These are phyloP conservation scores for Niveomyces coronatus DNA, from an alignment of 2,329 filamentous ascomycete genomes.

Conservation along the genomic window DNA sequence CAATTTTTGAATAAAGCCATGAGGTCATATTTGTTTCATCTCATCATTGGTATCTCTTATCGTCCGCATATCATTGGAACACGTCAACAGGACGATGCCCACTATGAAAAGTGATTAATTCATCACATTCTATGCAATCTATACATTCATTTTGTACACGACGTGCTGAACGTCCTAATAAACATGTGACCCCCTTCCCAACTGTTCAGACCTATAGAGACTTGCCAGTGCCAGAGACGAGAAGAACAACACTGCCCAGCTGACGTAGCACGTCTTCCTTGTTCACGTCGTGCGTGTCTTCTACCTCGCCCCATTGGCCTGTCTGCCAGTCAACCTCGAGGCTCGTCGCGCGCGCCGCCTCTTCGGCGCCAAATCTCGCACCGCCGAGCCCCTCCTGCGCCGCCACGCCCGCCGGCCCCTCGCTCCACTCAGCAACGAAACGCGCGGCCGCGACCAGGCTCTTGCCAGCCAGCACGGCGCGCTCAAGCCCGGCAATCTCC, in stretches of 20 bases:
- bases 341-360: conserved; percentile 67
- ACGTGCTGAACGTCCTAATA: no score
- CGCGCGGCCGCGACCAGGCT: conserved; percentile 69
- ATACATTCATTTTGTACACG: no score
- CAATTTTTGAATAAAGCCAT: no score
- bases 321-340: conserved; percentile 89
- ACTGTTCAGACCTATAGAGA: no score
- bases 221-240: conserved; percentile 55
- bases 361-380: conserved; percentile 59
- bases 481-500: conserved; percentile 80
- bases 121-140: no score
- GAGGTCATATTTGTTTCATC: no score
- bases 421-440: conserved; percentile 79
- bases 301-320: conserved; percentile 86
- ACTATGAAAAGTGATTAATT: no score
- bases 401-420: conserved; percentile 46
- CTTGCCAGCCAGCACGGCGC: conserved; percentile 76
- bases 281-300: conserved; percentile 95
- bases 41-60: no score
- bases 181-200: no score
- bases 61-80: no score
- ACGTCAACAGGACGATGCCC: no score
- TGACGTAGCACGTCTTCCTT: conserved; percentile 82
- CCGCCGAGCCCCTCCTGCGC: conserved; percentile 26
- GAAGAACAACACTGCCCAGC: conserved; percentile 73